These are phyloP conservation scores for Diddensiella transvaalensis DNA, from an alignment of 805 yeast genomes.

Conservation along the genomic window DNA sequence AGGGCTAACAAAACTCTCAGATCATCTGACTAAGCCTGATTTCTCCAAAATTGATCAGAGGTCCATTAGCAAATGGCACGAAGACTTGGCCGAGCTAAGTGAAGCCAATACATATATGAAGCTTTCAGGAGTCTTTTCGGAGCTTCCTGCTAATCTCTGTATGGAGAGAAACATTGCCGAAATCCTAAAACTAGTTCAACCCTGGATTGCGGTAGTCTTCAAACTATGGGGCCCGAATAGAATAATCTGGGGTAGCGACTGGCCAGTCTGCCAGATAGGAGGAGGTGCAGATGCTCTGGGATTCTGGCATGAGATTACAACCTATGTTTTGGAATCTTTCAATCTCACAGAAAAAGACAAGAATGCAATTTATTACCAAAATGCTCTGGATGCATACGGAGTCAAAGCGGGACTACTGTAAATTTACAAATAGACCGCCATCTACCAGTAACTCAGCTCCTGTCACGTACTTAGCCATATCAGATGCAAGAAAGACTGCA, in stretches of 20 bases:
- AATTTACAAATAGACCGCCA: constrained; percentile 62
- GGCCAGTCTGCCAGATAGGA: constrained; percentile 39
- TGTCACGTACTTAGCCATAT: constrained; percentile 72
- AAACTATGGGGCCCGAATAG: constrained; percentile 34
- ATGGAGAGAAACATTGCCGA: neutral
- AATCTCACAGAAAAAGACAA: neutral
- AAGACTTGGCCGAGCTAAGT: no score
- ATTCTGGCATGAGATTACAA: constrained; percentile 4
- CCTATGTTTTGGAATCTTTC: neutral
- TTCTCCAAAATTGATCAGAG: no score
- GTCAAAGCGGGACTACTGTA: constrained; percentile 35
- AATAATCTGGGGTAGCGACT: constrained; percentile 43
- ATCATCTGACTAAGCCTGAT: constrained; percentile 45
- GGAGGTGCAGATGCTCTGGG: constrained; percentile 27
- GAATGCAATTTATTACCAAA: constrained; percentile 5
- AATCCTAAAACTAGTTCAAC: constrained; percentile 1
- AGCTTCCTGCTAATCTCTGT: constrained; percentile 23
- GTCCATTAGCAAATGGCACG: no score
- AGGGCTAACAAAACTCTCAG: constrained; percentile 1
- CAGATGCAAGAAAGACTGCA: constrained; percentile 65
- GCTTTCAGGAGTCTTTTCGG: constrained; percentile 42
- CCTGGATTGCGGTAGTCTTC: constrained; percentile 27
- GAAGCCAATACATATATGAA: constrained; percentile 33
- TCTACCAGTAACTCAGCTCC: constrained; percentile 79
- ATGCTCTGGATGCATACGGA: constrained; percentile 10